Base-by-base conservation (phyloP, 2,329 filamentous ascomycete genomes). In the Monosporascus cannonballus region DNA sequence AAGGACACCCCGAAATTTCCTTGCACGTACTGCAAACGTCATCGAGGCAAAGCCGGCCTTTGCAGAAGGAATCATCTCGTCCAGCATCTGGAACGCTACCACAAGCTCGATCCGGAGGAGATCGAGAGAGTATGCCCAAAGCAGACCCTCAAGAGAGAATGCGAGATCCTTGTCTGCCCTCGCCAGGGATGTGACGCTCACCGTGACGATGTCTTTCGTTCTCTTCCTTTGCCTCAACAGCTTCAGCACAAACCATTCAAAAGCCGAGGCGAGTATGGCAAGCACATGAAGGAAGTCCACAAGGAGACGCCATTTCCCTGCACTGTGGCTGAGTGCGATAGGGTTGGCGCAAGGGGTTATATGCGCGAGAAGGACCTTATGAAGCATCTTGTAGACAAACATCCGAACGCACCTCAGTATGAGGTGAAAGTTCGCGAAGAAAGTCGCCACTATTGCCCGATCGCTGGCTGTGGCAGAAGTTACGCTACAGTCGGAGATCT, bases 51-150 rank as follows among this genome's bases (percentile, higher is more conserved):
- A 2, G 50, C 66, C 6, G 67, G 65, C 1, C 73, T 74, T 51
- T 64, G 59, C 25, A 65, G 71, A n/a, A 61, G 56, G 6, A 70
- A 73, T 48, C 71, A 74, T 50, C 57, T 73, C 0, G 54, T 57
- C 4, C 71, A 73, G 27, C 71, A 73, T 51, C 55, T 72, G 18
- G 59, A 57, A 1, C 63, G 64, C 0, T 72, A 71, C 47, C 71
- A 73, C 55, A 64, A 68, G 38, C 63, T 67, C 15, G 62, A 67
- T 2, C 46, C 46, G 1, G 57, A 58, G 9, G 51, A 58, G 18
- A 51, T 59, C 11, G 5, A 45, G 0, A 20, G 42, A 2, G n/a
- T 11, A 18, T 54, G 11, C 4, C 60, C 54, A 6, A n/a, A n/a
- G 7, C 9, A 15, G 4, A 7, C 2, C 38, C 27, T 2, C 22